A percentile compares a stretch with the other conserved stretches of the same genome.
Evolutionary conservation across 257 asterid genomes (phyloP).

Genomic region (Nicotiana sylvestris): DNA sequence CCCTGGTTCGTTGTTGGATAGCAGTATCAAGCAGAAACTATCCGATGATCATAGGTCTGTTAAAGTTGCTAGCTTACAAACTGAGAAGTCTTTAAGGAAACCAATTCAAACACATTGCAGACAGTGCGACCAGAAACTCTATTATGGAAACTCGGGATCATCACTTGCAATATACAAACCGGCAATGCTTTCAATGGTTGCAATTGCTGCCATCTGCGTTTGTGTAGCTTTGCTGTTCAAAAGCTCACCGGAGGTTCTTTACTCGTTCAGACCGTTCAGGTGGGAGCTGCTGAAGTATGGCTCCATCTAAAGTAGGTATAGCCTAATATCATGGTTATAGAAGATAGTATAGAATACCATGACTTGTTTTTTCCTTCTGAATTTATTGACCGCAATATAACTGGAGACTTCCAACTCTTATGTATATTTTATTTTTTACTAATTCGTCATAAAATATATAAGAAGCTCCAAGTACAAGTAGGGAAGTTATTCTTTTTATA

Average conservation of each 20-base stretch:
- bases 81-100: conserved; percentile 14
- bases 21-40: conserved; percentile 27
- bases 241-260: conserved; percentile 42
- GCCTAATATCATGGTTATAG: background rate
- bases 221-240: conserved; percentile 48
- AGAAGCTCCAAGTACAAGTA: background rate
- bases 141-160: conserved; percentile 23
- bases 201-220: conserved; percentile 42
- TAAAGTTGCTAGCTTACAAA: conserved; percentile 31
- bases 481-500: background rate
- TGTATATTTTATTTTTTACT: background rate
- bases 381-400: background rate
- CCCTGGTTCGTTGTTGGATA: conserved; percentile 18
- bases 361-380: background rate
- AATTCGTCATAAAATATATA: background rate
- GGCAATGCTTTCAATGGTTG: conserved; percentile 50
- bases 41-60: conserved; percentile 13
- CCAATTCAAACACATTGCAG: conserved; percentile 20
- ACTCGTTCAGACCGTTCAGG: conserved; percentile 39
- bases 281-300: conserved; percentile 48
- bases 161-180: conserved; percentile 45
- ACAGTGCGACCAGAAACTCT: conserved; percentile 32
- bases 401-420: background rate
- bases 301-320: conserved; percentile 26
- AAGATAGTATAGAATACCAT: background rate